These are phyloP conservation scores for Lycium ferocissimum DNA, from an alignment of 257 asterid species.

Conservation along the genomic window DNA sequence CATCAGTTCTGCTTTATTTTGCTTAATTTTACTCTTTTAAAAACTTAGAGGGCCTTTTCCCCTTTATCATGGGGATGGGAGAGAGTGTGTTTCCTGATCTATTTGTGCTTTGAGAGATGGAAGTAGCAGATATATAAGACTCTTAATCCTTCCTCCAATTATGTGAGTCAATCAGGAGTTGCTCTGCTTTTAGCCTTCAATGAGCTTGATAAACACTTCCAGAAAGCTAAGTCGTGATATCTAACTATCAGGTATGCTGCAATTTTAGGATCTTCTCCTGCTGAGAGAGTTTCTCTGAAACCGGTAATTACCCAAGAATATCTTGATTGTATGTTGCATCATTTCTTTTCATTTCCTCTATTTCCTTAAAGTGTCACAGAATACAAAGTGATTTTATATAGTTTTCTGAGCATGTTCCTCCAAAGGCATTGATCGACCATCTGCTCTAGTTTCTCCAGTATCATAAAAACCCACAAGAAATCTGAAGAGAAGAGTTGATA, in stretches of 20 bases:
- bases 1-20: constrained; percentile 15
- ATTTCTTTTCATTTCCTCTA: background rate
- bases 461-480: background rate
- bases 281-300: constrained; percentile 64
- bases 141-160: background rate
- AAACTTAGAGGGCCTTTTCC: background rate
- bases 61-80: background rate
- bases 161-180: background rate
- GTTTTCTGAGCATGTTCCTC: constrained; percentile 19
- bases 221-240: constrained; percentile 22
- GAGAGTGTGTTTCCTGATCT: background rate
- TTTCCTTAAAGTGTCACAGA: background rate
- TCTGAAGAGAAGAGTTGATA: constrained; percentile 2
- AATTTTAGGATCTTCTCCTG: constrained; percentile 85
- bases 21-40: background rate
- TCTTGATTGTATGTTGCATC: background rate
- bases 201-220: constrained; percentile 14
- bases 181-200: background rate
- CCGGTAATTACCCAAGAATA: constrained; percentile 65
- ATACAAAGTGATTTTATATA: background rate
- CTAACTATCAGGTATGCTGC: constrained; percentile 80
- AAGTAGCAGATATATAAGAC: background rate
- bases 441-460: background rate
- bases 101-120: background rate
- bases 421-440: constrained; percentile 16